Base-by-base conservation (phyloP, 352 stramenopile species). In the Globisporangium paroecandrum region DNA sequence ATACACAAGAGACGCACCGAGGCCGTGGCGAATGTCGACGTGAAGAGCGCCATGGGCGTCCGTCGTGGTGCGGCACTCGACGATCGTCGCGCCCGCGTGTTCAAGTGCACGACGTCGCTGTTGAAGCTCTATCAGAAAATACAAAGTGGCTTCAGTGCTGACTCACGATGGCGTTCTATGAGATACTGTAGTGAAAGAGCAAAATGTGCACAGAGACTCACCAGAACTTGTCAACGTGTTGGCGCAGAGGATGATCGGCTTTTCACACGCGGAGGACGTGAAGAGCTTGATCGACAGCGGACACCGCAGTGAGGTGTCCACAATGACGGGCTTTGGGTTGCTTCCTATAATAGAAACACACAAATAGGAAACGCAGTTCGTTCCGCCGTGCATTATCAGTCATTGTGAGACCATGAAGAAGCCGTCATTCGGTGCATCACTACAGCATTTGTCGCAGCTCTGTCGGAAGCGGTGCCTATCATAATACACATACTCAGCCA, bases 271-370 rank as follows among this genome's bases (percentile, higher is more conserved):
- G 3, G 75, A 5, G n/a, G 79, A 72, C 2, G 83, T 94, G 63
- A 97, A 90, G 0, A 97, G 69, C 69, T 95, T 95, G 64, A 91
- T 90, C 4, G 29, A 55, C 9, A 82, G 69, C 15, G 89, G 89
- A 46, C 83, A 91, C n/a, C 73, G 73, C 57, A 97, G 63, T 3
- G 76, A 59, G 12, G 85, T 81, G 65, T 97, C 89, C 10, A 97
- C 65, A 10, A 97, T 82, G 49, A 97, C 81, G 10, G 89, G 89
- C 56, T 73, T 75, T 0, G 89, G 89, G 58, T 89, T 93, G 1
- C 29, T 59, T 10, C 82, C 86, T 94, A 54, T 5, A 12, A 34
- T 57, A 10, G 36, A 46, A 59, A 41, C 1, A 32, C 3, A 32
- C 10, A 29, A 59, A 66, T n/a, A 24, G 13, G 8, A 22, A 56